Conservation (phyloP, 2,329 filamentous ascomycete species). For the Arthroderma sp. region DNA sequence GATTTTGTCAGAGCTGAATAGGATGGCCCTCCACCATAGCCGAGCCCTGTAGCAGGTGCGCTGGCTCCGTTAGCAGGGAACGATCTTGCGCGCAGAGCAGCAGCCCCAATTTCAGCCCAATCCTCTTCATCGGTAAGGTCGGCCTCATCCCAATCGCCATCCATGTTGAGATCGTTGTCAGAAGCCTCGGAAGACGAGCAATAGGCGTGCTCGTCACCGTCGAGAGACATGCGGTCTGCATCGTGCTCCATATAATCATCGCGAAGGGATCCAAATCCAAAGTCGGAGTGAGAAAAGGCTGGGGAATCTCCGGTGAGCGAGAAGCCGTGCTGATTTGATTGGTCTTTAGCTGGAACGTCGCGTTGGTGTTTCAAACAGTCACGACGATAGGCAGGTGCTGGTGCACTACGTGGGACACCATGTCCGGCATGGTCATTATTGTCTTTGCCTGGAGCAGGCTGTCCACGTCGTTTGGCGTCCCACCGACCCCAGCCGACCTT, state of each 20-base stretch:
- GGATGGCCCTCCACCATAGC: constrained; percentile 23
- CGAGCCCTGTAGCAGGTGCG: constrained; percentile 13
- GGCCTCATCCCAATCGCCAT: constrained; percentile 68
- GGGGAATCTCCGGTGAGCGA: constrained; percentile 59
- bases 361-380: constrained; percentile 37
- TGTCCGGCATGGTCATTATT: constrained; percentile 6
- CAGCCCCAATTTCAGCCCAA: constrained; percentile 81
- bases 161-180: constrained; percentile 49
- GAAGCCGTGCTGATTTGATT: constrained; percentile 37
- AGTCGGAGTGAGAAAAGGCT: constrained; percentile 57
- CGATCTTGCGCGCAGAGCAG: constrained; percentile 59
- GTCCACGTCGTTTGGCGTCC: constrained; percentile 67
- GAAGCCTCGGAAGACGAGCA: constrained; percentile 63
- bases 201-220: constrained; percentile 50
- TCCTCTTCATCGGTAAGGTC: constrained; percentile 93
- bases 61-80: constrained; percentile 22
- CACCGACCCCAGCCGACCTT: constrained; percentile 97
- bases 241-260: constrained; percentile 66
- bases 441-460: constrained; percentile 35
- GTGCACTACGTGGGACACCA: constrained; percentile 29
- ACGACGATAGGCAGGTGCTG: constrained; percentile 30
- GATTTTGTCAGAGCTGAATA: constrained; percentile 28
- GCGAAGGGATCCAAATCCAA: constrained; percentile 47
- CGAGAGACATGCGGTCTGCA: constrained; percentile 89
- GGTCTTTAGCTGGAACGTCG: constrained; percentile 18